These are phyloP conservation scores for Orbilia ellipsospora DNA, from an alignment of 2,329 filamentous ascomycete genomes.

Conservation along the genomic window DNA sequence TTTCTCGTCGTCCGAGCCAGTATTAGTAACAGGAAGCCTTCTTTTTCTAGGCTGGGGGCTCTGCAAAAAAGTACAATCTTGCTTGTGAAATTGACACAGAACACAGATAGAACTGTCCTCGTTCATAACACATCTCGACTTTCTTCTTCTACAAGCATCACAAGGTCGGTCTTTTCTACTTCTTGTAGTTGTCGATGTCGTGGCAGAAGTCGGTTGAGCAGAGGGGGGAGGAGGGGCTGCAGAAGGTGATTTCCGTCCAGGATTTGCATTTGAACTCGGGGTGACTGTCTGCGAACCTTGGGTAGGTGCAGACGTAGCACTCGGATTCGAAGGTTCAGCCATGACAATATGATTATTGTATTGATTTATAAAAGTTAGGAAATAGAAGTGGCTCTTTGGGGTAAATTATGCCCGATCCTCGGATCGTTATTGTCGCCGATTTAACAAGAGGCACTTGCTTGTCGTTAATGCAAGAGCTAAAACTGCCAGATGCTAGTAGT, in stretches of 20 bases:
- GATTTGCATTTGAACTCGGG: slow-evolving; percentile 45
- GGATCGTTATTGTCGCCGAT: slow-evolving; percentile 52
- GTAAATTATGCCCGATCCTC: slow-evolving; percentile 43
- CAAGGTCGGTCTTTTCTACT: slow-evolving; percentile 69
- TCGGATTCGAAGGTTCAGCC: slow-evolving; percentile 52
- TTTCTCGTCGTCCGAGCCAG: slow-evolving; percentile 67
- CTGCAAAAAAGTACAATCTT: slow-evolving; percentile 81
- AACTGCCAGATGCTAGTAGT: slow-evolving; percentile 28
- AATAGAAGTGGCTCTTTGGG: slow-evolving; percentile 29
- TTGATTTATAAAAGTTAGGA: slow-evolving; percentile 51
- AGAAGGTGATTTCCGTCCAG: slow-evolving; percentile 54
- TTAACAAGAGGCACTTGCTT: slow-evolving; percentile 32
- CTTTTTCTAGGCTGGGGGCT: slow-evolving; percentile 83
- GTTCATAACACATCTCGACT: slow-evolving; percentile 80
- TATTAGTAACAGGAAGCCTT: slow-evolving; percentile 72
- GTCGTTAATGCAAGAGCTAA: slow-evolving; percentile 48
- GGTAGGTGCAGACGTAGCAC: slow-evolving; percentile 29
- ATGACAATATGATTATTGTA: slow-evolving; percentile 54
- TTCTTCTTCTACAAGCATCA: slow-evolving; percentile 78
- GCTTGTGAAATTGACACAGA: slow-evolving; percentile 79
- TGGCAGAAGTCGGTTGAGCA: slow-evolving; percentile 46
- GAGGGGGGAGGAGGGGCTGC: slow-evolving; percentile 42
- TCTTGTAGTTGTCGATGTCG: slow-evolving; percentile 61
- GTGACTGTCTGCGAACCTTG: slow-evolving; percentile 46
- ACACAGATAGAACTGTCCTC: slow-evolving; percentile 79